Conservation (phyloP, 495 filamentous ascomycete species). For the Gamarada debralockiae region DNA sequence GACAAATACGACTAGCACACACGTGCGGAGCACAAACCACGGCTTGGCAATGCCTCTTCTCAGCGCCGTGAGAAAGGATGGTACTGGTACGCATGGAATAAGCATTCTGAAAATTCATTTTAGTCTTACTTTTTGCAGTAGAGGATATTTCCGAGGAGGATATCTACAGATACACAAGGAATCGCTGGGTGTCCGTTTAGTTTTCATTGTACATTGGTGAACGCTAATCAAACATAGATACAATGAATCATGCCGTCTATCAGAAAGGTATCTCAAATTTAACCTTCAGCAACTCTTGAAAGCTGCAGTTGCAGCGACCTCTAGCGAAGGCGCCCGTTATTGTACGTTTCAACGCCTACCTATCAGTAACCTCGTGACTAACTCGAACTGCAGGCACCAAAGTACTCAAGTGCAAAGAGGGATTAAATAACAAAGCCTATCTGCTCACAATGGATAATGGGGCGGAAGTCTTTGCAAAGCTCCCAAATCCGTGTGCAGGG, state of each 20-base stretch:
- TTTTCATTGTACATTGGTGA: slow-evolving; percentile 11
- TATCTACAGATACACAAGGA: slow-evolving; percentile 32
- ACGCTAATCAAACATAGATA: slow-evolving; percentile 22
- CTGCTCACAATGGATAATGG: slow-evolving; percentile 39
- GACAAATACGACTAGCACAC: not conserved
- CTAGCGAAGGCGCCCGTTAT: slow-evolving; percentile 27
- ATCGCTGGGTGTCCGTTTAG: slow-evolving; percentile 34
- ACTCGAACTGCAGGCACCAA: slow-evolving; percentile 26
- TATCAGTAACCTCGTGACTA: slow-evolving; percentile 5
- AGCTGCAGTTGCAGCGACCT: slow-evolving; percentile 25
- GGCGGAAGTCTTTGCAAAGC: slow-evolving; percentile 32
- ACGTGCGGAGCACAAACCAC: slow-evolving; percentile 5
- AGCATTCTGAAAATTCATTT: not conserved
- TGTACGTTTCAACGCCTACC: slow-evolving; percentile 26
- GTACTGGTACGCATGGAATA: slow-evolving; percentile 5
- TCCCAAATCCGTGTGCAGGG: slow-evolving; percentile 19
- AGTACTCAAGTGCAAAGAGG: slow-evolving; percentile 32
- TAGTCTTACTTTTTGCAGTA: slow-evolving; percentile 6
- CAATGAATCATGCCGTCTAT: slow-evolving; percentile 33
- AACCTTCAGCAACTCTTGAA: slow-evolving; percentile 32
- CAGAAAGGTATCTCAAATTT: slow-evolving; percentile 35
- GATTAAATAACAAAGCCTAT: slow-evolving; percentile 33
- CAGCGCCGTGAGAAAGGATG: slow-evolving; percentile 4
- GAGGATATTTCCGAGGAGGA: slow-evolving; percentile 21
- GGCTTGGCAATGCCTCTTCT: slow-evolving; percentile 7